Percentiles rank a stretch among this genome's conserved stretches.
Evolutionary conservation across 192 early-diverging fungal genomes (phyloP).

Genomic region (Geranomyces variabilis): DNA sequence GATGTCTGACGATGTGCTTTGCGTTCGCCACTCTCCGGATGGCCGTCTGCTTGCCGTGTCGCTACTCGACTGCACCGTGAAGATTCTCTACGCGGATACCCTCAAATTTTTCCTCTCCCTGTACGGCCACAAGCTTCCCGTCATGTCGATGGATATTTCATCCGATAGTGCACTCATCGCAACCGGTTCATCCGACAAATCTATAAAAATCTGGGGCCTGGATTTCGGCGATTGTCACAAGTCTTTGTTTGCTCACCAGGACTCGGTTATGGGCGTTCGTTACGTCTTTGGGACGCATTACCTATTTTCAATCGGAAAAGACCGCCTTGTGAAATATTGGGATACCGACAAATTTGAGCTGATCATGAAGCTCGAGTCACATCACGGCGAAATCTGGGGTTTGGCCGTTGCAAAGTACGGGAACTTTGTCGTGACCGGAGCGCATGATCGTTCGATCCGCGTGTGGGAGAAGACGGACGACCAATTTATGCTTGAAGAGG

Average conservation of each 20-base stretch:
- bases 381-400: slow-evolving; percentile 94
- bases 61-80: slow-evolving; percentile 92
- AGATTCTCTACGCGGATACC: slow-evolving; percentile 94
- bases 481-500: slow-evolving; percentile 93
- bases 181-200: slow-evolving; percentile 96
- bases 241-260: slow-evolving; percentile 91
- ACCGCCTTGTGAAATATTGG: slow-evolving; percentile 91
- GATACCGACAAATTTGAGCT: slow-evolving; percentile 97
- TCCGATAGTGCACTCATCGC: slow-evolving; percentile 88
- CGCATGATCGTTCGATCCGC: slow-evolving; percentile 93
- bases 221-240: slow-evolving; percentile 99
- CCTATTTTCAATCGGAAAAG: slow-evolving; percentile 91
- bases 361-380: slow-evolving; percentile 78
- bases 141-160: slow-evolving; percentile 98
- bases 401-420: slow-evolving; percentile 90
- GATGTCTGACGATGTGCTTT: slow-evolving; percentile 93
- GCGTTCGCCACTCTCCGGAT: slow-evolving; percentile 82
- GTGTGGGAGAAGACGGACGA: slow-evolving; percentile 98
- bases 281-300: slow-evolving; percentile 97
- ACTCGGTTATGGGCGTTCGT: slow-evolving; percentile 82
- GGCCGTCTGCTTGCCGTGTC: slow-evolving; percentile 87
- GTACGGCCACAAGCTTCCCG: slow-evolving; percentile 97
- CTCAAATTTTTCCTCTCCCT: slow-evolving; percentile 97
- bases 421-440: slow-evolving; percentile 81
- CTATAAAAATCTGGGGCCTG: slow-evolving; percentile 97